Base-by-base conservation (phyloP, 179 eudicot species). In the Spergularia azorica region DNA sequence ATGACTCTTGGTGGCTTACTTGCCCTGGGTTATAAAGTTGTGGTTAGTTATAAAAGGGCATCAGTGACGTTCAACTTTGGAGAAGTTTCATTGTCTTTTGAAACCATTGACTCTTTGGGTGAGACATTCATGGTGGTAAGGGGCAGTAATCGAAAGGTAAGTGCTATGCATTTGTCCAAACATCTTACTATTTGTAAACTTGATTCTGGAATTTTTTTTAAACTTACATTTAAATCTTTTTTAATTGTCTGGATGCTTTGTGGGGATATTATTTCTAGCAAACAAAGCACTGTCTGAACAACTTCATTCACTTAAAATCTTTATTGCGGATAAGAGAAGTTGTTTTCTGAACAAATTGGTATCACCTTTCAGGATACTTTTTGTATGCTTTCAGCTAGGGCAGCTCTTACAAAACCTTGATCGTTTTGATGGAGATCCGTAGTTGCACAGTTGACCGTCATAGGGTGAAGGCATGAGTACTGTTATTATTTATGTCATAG, bases 1-100 rank as follows among this genome's bases (percentile, higher is more conserved):
- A 93, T 91, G 97, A 95, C 99, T 54, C 87, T 94, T 70, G 99
- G 99, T 52, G 99, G 99, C 74, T 87, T 95, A 76, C 89, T 95
- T 72, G 96, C 91, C 73, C 82, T 95, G 86, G 99, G 99, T n/a
- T 95, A 91, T 77, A 88, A 74, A 76, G 98, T 95, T 77, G 98
- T 95, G 3, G 94, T 89, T 64, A 95, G 99, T 81, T 95, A 95
- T 72, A 95, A 93, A 85, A 90, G 99, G 80, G 94, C 96, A 74
- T 95, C 98, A 52, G 79, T 86, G 17, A 90, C 97, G 20, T 84
- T 88, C 63, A 77, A 76, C 81, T 79, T 85, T 74, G 92, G 89
- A 63, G 89, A 84, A 77, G 87, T 95, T 81, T 88, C 97, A 64
- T 76, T 95, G 79, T 92, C 99, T 16, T 83, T 91, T 76, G 99